These are phyloP conservation scores for Peterozyma xylosa DNA, from an alignment of 805 yeast genomes.

Conservation along the genomic window DNA sequence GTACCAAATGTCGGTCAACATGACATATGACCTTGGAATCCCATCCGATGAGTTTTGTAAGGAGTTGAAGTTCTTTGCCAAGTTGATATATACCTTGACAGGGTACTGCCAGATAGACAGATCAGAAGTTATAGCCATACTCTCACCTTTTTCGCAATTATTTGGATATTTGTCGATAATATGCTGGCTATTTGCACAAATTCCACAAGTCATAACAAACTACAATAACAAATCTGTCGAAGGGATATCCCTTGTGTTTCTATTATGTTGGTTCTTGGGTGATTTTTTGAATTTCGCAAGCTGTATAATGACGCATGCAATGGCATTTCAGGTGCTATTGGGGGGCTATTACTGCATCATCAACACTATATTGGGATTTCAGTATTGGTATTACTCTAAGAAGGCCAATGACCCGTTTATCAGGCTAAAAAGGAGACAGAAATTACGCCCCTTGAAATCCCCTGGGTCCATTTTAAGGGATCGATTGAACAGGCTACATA, in stretches of 20 bases:
- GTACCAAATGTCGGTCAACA: too few relatives aligned
- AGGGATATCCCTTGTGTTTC: constrained; percentile 56
- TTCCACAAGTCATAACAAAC: constrained; percentile 61
- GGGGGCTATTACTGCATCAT: constrained; percentile 42
- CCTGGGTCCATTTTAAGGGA: constrained; percentile 3
- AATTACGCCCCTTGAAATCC: neutral
- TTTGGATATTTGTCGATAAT: constrained; percentile 33
- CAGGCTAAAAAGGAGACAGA: constrained; percentile 5
- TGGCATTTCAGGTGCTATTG: constrained; percentile 37
- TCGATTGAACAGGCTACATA: neutral
- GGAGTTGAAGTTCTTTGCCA: constrained; percentile 15
- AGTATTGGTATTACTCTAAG: constrained; percentile 36
- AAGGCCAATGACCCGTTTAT: neutral
- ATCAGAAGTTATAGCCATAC: constrained; percentile 11
- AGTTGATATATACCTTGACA: constrained; percentile 15
- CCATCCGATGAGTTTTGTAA: constrained; percentile 10
- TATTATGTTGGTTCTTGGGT: constrained; percentile 59
- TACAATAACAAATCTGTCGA: constrained; percentile 54
- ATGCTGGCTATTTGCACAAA: constrained; percentile 69
- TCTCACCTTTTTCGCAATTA: constrained; percentile 19
- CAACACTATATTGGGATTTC: constrained; percentile 35
- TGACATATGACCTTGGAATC: too few relatives aligned
- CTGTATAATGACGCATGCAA: constrained; percentile 38
- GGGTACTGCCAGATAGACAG: constrained; percentile 16
- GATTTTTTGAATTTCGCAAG: constrained; percentile 47